phyloP scores from a whole-genome alignment of 1,284 basidiomycete genomes.

The Golubevia sp. region DNA sequence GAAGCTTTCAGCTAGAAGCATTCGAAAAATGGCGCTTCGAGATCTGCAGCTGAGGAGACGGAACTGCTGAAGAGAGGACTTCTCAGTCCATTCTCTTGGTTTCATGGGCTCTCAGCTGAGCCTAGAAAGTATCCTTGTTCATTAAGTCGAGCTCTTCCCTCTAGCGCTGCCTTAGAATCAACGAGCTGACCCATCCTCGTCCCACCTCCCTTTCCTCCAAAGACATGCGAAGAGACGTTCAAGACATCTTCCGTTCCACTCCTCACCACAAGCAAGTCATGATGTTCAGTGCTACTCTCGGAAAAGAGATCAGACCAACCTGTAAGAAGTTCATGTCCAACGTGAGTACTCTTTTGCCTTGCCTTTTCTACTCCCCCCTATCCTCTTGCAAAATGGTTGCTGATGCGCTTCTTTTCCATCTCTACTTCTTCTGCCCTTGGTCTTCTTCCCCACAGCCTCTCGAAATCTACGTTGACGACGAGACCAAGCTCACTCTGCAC shows the following conservation, averaged over 20 bases:
- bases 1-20: too few species aligned
- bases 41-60: too few species aligned
- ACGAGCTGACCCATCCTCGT: too few species aligned
- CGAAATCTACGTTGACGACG: conserved; percentile 99
- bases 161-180: too few species aligned
- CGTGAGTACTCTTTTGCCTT: conserved; percentile 71
- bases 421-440: background rate
- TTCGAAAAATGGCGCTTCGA: too few species aligned
- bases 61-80: too few species aligned
- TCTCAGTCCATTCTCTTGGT: conserved; percentile 44
- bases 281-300: conserved; percentile 99
- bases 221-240: conserved; percentile 99
- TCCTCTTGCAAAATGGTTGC: conserved; percentile 2
- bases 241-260: conserved; percentile 99
- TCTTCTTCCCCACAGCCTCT: conserved; percentile 74
- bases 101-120: conserved; percentile 22
- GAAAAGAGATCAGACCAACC: conserved; percentile 94
- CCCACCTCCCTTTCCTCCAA: conserved; percentile 22
- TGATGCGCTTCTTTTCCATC: too few species aligned
- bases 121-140: too few species aligned
- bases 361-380: background rate
- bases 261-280: conserved; percentile 99
- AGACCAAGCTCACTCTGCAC: conserved; percentile 97
- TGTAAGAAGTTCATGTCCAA: conserved; percentile 99
- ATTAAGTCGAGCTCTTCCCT: too few species aligned